phyloP scores from a whole-genome alignment of 2,329 filamentous ascomycete genomes.

The Atkinsonella texensis region DNA sequence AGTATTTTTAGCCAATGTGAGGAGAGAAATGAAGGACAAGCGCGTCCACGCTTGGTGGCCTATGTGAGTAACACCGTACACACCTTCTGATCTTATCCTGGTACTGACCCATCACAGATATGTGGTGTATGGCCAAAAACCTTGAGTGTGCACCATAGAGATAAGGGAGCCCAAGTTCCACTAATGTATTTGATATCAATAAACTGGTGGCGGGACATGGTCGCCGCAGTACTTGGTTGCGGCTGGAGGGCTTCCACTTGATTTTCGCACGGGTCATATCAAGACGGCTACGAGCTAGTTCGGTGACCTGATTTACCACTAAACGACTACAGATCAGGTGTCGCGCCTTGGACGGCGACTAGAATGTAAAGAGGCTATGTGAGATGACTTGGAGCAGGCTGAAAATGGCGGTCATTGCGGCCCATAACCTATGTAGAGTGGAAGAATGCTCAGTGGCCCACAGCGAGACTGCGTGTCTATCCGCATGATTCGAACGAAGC shows the following conservation, averaged over 20 bases:
- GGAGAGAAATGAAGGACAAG: conserved; percentile 21
- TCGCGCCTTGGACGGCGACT: neutral
- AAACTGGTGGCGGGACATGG: neutral
- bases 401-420: neutral
- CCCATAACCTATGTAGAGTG: neutral
- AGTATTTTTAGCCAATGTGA: conserved; percentile 21
- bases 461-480: neutral
- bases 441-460: neutral
- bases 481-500: neutral
- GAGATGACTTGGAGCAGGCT: neutral
- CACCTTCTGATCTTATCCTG: neutral
- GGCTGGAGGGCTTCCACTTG: neutral
- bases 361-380: neutral
- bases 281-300: neutral
- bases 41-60: conserved; percentile 26
- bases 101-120: neutral
- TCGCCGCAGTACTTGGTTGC: neutral
- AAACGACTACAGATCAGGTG: neutral
- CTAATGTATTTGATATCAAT: neutral
- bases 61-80: conserved; percentile 17
- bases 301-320: neutral
- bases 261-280: neutral
- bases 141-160: neutral
- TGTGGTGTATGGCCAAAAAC: conserved; percentile 2
- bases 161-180: neutral